Evolutionary conservation across 2,329 filamentous ascomycete species (phyloP).

Genomic region (Xylariaceae sp.): DNA sequence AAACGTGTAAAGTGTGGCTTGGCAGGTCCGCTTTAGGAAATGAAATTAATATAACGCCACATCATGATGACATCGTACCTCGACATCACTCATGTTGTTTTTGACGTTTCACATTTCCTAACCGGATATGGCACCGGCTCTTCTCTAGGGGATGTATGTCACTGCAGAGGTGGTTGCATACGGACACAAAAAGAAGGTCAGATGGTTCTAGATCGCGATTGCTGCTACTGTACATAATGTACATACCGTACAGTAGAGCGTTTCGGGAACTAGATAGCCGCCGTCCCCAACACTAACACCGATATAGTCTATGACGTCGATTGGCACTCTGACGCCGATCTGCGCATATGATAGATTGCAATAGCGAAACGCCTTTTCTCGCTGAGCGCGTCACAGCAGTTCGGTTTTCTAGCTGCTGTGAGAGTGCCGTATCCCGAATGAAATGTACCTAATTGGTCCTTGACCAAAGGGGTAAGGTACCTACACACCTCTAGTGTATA

Average conservation of each 20-base stretch:
- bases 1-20: conserved; percentile 22
- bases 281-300: too few relatives aligned
- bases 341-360: too few relatives aligned
- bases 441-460: background rate
- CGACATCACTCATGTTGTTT: too few relatives aligned
- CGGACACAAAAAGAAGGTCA: background rate
- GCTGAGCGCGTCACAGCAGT: conserved; percentile 13
- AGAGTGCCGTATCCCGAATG: too few relatives aligned
- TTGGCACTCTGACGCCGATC: conserved; percentile 8
- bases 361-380: background rate
- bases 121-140: too few relatives aligned
- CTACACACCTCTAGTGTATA: too few relatives aligned
- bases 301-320: conserved; percentile 25
- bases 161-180: too few relatives aligned
- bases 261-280: too few relatives aligned
- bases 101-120: background rate
- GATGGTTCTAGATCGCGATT: background rate
- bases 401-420: background rate
- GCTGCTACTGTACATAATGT: too few relatives aligned
- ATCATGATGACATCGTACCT: background rate
- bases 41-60: conserved; percentile 9
- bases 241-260: too few relatives aligned
- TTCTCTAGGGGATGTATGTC: too few relatives aligned
- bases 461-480: conserved; percentile 4
- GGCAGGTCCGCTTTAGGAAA: conserved; percentile 12